These are phyloP conservation scores for Colletotrichum tamarilloi DNA, from an alignment of 2,329 filamentous ascomycete genomes.

Conservation along the genomic window DNA sequence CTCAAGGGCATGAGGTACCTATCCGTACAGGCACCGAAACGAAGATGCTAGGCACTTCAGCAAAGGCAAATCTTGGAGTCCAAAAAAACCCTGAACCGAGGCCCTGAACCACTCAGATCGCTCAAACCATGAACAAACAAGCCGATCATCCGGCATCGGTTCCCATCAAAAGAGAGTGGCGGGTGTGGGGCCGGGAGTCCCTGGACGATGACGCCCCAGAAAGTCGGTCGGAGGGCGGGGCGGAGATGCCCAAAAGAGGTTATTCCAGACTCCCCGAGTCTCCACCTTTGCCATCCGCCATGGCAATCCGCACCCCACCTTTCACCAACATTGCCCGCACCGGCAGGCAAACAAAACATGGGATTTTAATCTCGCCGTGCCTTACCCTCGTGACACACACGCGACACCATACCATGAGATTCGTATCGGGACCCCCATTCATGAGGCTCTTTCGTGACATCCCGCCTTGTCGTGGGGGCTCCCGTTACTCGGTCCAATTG, in stretches of 20 bases:
- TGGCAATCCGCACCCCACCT: background rate
- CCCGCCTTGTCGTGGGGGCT: background rate
- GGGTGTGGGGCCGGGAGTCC: background rate
- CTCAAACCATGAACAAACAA: background rate
- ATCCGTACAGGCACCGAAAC: no score
- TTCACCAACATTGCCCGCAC: background rate
- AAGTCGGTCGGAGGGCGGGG: constrained; percentile 29
- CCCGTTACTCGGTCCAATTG: background rate
- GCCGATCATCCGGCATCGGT: background rate
- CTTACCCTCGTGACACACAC: background rate
- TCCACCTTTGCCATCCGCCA: constrained; percentile 6
- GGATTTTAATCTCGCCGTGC: background rate
- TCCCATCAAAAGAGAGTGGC: background rate
- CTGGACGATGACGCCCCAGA: background rate
- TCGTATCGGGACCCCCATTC: background rate
- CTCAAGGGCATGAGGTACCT: background rate
- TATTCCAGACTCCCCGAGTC: background rate
- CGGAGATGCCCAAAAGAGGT: constrained; percentile 36
- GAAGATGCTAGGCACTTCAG: no score
- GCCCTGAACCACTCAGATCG: background rate
- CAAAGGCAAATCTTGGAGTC: background rate
- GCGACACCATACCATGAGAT: background rate
- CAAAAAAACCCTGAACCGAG: background rate
- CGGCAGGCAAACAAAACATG: constrained; percentile 20
- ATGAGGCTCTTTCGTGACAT: background rate